Conservation (phyloP, 371 early-diverging fungal species). For the Mortierella sp. region DNA sequence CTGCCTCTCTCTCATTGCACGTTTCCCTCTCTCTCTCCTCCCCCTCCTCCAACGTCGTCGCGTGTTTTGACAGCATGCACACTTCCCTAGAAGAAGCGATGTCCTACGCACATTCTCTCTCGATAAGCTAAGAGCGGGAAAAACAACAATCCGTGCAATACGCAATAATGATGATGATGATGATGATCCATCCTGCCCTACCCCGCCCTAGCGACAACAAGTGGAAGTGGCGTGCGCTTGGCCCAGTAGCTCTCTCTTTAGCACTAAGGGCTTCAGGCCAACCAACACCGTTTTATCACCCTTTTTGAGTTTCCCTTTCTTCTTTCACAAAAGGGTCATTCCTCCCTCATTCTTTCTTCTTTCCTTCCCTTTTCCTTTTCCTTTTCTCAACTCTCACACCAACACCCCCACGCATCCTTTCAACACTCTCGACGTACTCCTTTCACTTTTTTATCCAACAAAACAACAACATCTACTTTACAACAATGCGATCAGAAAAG, state of each 20-base stretch:
- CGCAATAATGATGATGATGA: not conserved
- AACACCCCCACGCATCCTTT: not conserved
- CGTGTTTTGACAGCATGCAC: not conserved
- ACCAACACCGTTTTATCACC: not conserved
- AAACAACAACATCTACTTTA: not conserved
- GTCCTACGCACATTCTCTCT: not conserved
- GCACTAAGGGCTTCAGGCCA: not conserved
- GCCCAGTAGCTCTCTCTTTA: not conserved
- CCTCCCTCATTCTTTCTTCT: not conserved
- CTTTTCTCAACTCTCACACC: not conserved
- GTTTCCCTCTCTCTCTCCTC: not conserved
- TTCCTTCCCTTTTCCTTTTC: not conserved
- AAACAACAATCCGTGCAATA: not conserved
- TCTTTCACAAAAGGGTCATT: not conserved
- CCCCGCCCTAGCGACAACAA: not conserved
- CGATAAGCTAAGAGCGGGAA: not conserved
- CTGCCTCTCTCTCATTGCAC: not conserved
- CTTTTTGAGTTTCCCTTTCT: not conserved
- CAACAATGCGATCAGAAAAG: constrained; percentile 7
- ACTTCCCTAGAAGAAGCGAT: not conserved
- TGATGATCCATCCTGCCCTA: not conserved
- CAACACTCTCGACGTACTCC: not conserved
- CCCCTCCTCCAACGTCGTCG: too few species aligned
- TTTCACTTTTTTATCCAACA: not conserved
- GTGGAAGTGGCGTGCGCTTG: not conserved